Percentiles rank a stretch among this genome's conserved stretches.
Conservation (phyloP, 345 rosid species). For the Geranium rotundifolium region DNA sequence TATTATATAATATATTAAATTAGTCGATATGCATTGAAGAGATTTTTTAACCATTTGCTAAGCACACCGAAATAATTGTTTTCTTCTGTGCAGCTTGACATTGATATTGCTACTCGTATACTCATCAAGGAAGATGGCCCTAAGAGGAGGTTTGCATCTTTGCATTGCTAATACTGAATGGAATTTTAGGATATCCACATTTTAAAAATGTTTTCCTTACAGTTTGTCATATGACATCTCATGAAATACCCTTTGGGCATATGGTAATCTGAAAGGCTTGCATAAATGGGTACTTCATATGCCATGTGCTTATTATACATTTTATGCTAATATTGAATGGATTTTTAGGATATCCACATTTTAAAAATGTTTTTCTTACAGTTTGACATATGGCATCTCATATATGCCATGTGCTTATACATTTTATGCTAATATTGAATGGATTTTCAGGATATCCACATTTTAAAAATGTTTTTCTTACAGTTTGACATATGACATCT, state of each 20-base stretch:
- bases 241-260: no score
- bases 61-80: not conserved
- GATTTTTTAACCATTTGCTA: not conserved
- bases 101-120: conserved; percentile 73
- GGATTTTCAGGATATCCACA: not conserved
- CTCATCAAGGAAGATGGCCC: conserved; percentile 75
- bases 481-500: no score
- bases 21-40: not conserved
- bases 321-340: conserved; percentile 4
- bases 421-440: conserved; percentile 4
- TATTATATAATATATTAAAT: no score
- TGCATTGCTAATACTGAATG: not conserved
- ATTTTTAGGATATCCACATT: not conserved
- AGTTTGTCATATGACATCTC: no score
- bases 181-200: not conserved
- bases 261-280: no score
- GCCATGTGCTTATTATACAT: conserved; percentile 1
- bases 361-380: no score
- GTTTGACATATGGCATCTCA: no score
- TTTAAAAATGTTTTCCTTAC: no score
- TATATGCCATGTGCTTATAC: not conserved
- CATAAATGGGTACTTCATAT: no score
- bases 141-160: conserved; percentile 55
- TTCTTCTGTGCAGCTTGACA: conserved; percentile 59
- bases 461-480: no score